Base-by-base conservation (phyloP, 495 filamentous ascomycete species). In the Trypethelium eluteriae region DNA sequence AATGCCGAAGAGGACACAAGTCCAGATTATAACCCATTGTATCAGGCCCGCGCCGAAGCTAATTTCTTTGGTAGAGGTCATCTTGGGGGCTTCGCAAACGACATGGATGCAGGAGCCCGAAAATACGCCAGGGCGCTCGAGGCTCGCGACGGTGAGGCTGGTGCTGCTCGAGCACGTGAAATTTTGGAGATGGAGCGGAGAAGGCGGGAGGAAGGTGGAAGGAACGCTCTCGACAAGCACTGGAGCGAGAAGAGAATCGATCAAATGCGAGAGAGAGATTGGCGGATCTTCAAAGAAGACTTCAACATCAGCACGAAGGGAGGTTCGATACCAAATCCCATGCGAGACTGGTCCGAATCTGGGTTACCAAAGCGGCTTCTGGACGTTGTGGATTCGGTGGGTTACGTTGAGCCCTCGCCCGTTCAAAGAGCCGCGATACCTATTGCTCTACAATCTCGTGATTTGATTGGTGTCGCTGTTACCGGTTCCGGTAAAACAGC, bases 281-380 rank as follows among this genome's bases (percentile, higher is more conserved):
- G 95, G 95, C 89, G 94, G 74, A 98, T 99, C 70, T 96, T 99
- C 83, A 98, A 98, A 80, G 95, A 98, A 78, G 94, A 99, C 74
- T 98, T 96, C 81, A 96, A 96, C 72, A 99, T 99, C 76, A 81
- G 84, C 46, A 97, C 92, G 18, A 96, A 96, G 76, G 88, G 88
- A 67, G 94, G 94, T 41, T 84, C 84, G 14, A 93, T 99, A 56
- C 94, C 94, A 1, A 92, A 96, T 68, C 94, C 94, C 2, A 98
- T 98, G 94, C 91, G 94, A 32, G 93, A 85, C 50, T 99, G 94
- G 94, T 76, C 84, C 56, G 94, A 99, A 75, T 94, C 91, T 35
- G 81, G 82, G 3, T 80, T 99, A 39, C 93, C 94, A 14, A 85
- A 85, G 71, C 84, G 87, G 2, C 73, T 99, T 35, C 82, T 98